A percentile compares a stretch with the other conserved stretches of the same genome.
Evolutionary conservation across 2,329 filamentous ascomycete genomes (phyloP).

Genomic region (Penicillium crustosum): DNA sequence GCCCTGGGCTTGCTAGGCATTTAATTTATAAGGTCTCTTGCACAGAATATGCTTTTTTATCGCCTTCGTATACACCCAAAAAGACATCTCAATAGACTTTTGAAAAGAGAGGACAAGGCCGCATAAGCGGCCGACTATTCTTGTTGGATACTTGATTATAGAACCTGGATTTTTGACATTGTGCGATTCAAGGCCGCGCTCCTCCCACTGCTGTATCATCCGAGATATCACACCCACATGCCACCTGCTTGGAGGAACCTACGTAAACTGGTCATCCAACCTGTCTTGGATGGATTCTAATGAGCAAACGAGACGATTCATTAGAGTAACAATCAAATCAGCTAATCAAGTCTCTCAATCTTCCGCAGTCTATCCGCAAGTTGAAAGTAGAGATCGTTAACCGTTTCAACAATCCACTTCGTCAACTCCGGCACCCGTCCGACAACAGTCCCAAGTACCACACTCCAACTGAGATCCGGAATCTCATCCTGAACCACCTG

Average conservation of each 20-base stretch:
- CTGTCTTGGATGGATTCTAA: background rate
- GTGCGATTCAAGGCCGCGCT: background rate
- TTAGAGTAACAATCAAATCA: background rate
- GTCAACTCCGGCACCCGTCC: slow-evolving; percentile 23
- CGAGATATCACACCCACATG: background rate
- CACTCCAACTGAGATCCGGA: slow-evolving; percentile 22
- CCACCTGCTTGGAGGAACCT: background rate
- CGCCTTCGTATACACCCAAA: no score
- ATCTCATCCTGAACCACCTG: slow-evolving; percentile 34
- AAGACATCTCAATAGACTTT: no score
- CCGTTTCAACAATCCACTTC: slow-evolving; percentile 5
- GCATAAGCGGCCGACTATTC: no score
- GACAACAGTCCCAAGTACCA: slow-evolving; percentile 18
- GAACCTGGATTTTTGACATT: background rate
- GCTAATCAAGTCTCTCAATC: slow-evolving; percentile 21
- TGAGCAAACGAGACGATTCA: no score
- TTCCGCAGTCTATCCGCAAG: slow-evolving; percentile 18
- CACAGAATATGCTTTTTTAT: no score
- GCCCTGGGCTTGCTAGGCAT: background rate
- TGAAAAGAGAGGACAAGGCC: no score
- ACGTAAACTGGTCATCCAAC: background rate
- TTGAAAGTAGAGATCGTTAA: slow-evolving; percentile 16
- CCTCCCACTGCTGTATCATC: background rate
- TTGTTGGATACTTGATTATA: background rate
- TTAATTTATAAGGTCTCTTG: background rate